Percentiles rank a stretch among this genome's conserved stretches.
phyloP scores from a whole-genome alignment of 345 rosid species.

The Fremontodendron californicum region DNA sequence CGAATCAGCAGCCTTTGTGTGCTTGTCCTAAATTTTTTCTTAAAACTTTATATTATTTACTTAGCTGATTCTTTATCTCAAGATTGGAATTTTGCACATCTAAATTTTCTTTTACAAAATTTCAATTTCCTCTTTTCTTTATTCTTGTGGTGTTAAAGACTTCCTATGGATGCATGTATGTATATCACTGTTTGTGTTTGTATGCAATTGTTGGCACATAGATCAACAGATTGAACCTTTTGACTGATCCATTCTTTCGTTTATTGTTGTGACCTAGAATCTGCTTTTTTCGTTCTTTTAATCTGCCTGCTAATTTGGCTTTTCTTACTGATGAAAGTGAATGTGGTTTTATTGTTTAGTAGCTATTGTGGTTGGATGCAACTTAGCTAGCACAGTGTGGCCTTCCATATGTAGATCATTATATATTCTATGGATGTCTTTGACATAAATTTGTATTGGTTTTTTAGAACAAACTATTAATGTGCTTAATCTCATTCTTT shows the following conservation, averaged over 20 bases:
- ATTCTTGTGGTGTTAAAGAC: background rate
- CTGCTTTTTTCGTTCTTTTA: background rate
- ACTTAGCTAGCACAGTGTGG: background rate
- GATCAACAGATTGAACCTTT: background rate
- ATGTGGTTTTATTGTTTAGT: background rate
- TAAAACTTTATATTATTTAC: background rate
- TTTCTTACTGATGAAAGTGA: background rate
- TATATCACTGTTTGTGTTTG: background rate
- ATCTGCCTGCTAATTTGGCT: background rate
- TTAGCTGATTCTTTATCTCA: background rate
- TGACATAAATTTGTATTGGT: conserved; percentile 1
- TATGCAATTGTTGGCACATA: background rate
- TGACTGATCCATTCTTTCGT: background rate
- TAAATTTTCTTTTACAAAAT: background rate
- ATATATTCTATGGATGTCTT: background rate
- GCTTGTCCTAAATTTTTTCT: background rate
- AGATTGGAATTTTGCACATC: background rate
- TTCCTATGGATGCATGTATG: background rate
- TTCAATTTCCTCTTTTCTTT: background rate
- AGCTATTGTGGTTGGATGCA: background rate
- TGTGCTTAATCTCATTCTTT: conserved; percentile 10
- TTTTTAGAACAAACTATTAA: conserved; percentile 18
- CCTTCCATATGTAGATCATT: background rate
- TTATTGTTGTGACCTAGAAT: background rate
- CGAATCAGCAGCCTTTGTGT: background rate